phyloP scores from a whole-genome alignment of 2,329 filamentous ascomycete genomes.

The Coniochaeta sp. region DNA sequence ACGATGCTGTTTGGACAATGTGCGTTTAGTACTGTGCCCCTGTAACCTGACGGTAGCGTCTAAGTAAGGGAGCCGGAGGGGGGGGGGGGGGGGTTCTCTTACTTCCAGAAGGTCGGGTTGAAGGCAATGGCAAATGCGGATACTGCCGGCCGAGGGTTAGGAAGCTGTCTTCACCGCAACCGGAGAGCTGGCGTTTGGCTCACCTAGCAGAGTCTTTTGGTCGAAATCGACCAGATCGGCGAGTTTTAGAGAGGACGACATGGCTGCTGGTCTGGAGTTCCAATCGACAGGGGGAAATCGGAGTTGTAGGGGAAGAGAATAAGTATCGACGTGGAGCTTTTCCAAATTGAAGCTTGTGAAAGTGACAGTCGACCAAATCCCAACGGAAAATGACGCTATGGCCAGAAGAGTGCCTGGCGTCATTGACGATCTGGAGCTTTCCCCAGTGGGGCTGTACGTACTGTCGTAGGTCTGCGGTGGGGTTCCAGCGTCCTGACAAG shows the following conservation, averaged over 20 bases:
- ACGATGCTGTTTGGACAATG: constrained; percentile 57
- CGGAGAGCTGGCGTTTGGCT: constrained; percentile 15
- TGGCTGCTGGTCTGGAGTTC: background rate
- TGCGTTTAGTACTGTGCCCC: too few species aligned
- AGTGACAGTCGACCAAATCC: background rate
- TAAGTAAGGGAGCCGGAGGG: too few species aligned
- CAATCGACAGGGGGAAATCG: background rate
- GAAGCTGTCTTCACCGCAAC: background rate
- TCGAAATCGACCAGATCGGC: constrained; percentile 53
- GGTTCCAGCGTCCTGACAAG: background rate
- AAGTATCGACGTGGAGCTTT: background rate
- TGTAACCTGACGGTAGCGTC: too few species aligned
- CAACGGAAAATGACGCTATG: background rate
- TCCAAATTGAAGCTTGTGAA: background rate
- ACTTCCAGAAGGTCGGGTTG: constrained; percentile 99
- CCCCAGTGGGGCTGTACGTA: background rate
- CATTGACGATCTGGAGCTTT: background rate
- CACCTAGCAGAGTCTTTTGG: constrained; percentile 61
- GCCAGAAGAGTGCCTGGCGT: background rate
- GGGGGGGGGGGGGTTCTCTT: constrained; percentile 27
- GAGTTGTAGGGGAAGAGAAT: background rate
- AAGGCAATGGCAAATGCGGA: constrained; percentile 78
- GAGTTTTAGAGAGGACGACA: background rate
- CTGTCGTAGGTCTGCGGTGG: background rate
- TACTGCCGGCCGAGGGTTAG: constrained; percentile 43